Evolutionary conservation across 2,329 filamentous ascomycete genomes (phyloP), one percentile per base, ranked within the genome.

Genomic region (Acrocalymma vagum): DNA sequence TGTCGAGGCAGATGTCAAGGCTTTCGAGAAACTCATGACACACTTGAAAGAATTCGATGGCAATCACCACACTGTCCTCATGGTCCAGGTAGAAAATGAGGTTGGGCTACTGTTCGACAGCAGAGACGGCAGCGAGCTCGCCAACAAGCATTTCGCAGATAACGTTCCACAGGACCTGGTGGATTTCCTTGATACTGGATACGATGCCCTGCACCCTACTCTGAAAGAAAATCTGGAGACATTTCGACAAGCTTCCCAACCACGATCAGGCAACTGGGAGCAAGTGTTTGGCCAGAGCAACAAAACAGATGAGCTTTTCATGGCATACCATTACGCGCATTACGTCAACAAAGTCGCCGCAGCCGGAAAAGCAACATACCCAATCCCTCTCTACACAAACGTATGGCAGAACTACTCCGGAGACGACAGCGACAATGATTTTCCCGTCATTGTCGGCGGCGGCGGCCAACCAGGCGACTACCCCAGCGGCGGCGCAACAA

Each of bases 11-110:
- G 71, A 74, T 46, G 53, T 60, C 2, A 69, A 60, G 43, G 70
- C 70, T 1, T 75, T 73, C 17, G 30, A 9, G 4, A 50, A 42
- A 13, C 51, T 75, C 6, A 60, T 73, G 59, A 30, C 38, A 5
- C 70, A 74, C 29, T 25, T 74, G 7, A 67, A 69, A 4, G 57
- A 73, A 1, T 49, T 79, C 6, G 77, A 80, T 29, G 60, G 59
- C 1, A 55, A 65, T 6, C 67, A 79, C 26, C 69, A 62, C 3
- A 81, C 77, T 0, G 76, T 81, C 0, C 45, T 81, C 3, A 80
- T 80, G 78, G 70, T 79, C 0, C 78, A 81, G 48, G 77, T 81
- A 13, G 75, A 81, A 55, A 81, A 81, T 26, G 78, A 81, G 61
- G 70, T 68, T 1, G 78, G 78, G 1, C 47, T 80, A 0, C 62